phyloP scores from a whole-genome alignment of 805 yeast genomes.

The Pichia cabralensis region DNA sequence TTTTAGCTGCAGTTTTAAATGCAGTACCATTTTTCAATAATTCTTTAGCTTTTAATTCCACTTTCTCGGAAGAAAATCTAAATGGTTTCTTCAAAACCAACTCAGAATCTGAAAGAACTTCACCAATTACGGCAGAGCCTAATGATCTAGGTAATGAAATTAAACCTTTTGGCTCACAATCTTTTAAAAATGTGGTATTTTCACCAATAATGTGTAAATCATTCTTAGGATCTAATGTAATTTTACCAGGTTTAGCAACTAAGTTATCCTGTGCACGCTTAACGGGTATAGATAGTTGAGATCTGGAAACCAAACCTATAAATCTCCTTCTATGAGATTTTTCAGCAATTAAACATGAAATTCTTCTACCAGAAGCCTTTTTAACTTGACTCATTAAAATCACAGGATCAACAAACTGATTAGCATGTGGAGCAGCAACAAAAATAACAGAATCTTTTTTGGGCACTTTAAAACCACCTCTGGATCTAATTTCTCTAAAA shows the following conservation, averaged over 20 bases:
- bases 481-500: conserved; percentile 63
- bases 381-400: conserved; percentile 74
- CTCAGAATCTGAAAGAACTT: conserved; percentile 64
- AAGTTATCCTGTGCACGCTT: conserved; percentile 86
- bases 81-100: conserved; percentile 62
- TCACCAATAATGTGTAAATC: conserved; percentile 43
- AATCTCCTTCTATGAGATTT: conserved; percentile 38
- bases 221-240: conserved; percentile 40
- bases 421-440: conserved; percentile 79
- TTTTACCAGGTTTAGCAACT: conserved; percentile 53
- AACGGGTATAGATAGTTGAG: conserved; percentile 82
- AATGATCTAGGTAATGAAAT: conserved; percentile 67
- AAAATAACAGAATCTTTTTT: conserved; percentile 58
- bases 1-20: conserved; percentile 69
- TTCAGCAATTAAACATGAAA: conserved; percentile 46
- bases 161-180: conserved; percentile 56
- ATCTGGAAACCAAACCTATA: conserved; percentile 67
- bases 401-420: conserved; percentile 72
- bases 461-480: conserved; percentile 61
- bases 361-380: conserved; percentile 35
- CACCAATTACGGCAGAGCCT: conserved; percentile 65
- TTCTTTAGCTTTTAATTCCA: conserved; percentile 27
- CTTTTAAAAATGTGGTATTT: conserved; percentile 49
- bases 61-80: conserved; percentile 31
- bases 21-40: conserved; percentile 41